Base-by-base conservation (phyloP, 208 protist genomes). In the Novymonas esmeraldas region DNA sequence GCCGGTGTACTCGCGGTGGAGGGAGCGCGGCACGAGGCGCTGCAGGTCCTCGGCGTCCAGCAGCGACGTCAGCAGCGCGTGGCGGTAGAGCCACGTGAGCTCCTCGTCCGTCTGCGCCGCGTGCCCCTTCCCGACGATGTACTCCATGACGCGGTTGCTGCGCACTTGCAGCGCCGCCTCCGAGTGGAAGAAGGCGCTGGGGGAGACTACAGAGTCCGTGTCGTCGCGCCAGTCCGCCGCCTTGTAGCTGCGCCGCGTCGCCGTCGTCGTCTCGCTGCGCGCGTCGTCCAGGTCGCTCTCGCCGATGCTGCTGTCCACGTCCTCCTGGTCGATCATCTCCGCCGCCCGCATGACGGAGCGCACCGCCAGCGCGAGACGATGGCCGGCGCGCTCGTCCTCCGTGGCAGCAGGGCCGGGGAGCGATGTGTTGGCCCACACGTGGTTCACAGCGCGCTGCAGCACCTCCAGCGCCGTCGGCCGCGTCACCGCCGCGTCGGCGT, bases 1-100 rank as follows among this genome's bases (percentile, higher is more conserved):
- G 4, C 33, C 26, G 2, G 78, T 68, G 75, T 92, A 95, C 65
- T 95, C 85, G 36, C 89, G 85, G 24, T 88, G 78, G 22, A 95
- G 80, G 1, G 85, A 73, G 51, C 44, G 54, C 13, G 58, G 36
- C 9, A 86, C 68, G 9, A 90, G 57, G 20, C 60, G 54, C 14
- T 73, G 33, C 46, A 88, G 49, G 33, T 95, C 84, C 55, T 77
- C 73, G 13, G 41, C 28, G 38, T 69, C 59, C 22, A 95, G 68
- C 54, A 87, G 66, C 29, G 56, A 79, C n/a, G 91, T 79, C n/a
- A 87, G 66, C 31, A 73, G 59, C 36, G 79, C 52, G 64, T 91
- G 73, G 22, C 79, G 73, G 56, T 83, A 83, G 38, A 95, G 70
- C 73, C 77, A 85, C n/a, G 58, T 41, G 20, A 94, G 57, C 33